Evolutionary conservation across 2,329 filamentous ascomycete genomes (phyloP), one percentile per base, ranked within the genome.

Genomic region (Cercospora sp.): DNA sequence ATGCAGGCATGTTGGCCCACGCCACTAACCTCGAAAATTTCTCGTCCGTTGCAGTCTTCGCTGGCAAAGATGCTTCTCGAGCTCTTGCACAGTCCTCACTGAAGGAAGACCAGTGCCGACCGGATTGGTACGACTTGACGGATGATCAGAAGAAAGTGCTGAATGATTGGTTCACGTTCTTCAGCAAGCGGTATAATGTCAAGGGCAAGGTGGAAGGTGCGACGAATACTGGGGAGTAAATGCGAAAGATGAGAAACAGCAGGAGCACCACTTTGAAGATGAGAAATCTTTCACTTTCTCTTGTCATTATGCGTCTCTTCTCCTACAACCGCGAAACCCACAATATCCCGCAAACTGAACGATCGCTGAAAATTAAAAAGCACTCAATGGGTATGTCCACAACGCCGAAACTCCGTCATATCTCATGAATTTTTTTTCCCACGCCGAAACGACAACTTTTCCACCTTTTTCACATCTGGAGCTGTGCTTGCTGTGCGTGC

Each of bases 131-230:
- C 67, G 91, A 93, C 75, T 83, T 99, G 62, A 84, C 85, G 13
- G 93, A 96, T 23, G 93, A 95, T 80, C 90, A 97, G 79, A 92
- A 95, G 83, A 88, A 87, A 28, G 90, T 91, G 3, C 82, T 99
- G 69, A 87, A 94, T 64, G 95, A 99, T 79, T 99, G 95, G 95
- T 88, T 90, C 71, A 96, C 91, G 1, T 99, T 96, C 82, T 99
- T 99, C 81, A 92, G 91, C 73, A 99, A 98, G 84, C 87, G 95
- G 67, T 99, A 99, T 83, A 98, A 97, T 75, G 87, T 98, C 62
- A 89, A 96, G 58, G 93, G 92, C 63, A 77, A 76, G 65, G 79
- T 81, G 12, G 76, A 77, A 65, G 77, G 77, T 16, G 75, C 77
- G 2, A 73, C 73, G 59, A 79, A 79, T 67, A 73, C 70, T 30